Evolutionary conservation across 768 basidiomycete genomes (phyloP).

Genomic region (Baorangia bicolor): DNA sequence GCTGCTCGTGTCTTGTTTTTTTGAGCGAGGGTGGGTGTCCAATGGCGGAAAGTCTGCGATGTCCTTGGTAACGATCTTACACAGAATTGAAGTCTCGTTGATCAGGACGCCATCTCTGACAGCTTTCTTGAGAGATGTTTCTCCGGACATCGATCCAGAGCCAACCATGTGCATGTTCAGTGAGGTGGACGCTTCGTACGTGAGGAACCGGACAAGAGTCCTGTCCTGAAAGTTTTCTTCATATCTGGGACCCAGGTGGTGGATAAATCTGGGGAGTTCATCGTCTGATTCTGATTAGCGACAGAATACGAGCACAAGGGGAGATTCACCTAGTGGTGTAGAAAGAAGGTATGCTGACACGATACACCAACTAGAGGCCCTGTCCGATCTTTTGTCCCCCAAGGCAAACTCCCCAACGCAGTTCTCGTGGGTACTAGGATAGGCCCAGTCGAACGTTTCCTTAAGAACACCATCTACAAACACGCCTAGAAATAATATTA

Average conservation of each 20-base stretch:
- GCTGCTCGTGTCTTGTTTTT: background rate
- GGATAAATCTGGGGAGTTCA: constrained; percentile 69
- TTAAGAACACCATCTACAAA: constrained; percentile 72
- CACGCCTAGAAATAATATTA: constrained; percentile 45
- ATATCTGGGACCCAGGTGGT: constrained; percentile 82
- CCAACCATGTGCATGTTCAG: constrained; percentile 74
- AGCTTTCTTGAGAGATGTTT: constrained; percentile 37
- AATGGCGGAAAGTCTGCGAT: constrained; percentile 13
- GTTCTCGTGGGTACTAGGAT: constrained; percentile 51
- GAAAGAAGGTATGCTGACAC: constrained; percentile 65
- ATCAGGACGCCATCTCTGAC: constrained; percentile 43
- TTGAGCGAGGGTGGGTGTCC: background rate
- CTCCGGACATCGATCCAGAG: constrained; percentile 42
- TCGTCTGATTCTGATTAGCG: constrained; percentile 46
- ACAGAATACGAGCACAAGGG: background rate
- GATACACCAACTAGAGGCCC: constrained; percentile 55
- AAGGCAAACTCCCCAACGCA: constrained; percentile 45
- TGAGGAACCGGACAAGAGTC: constrained; percentile 68
- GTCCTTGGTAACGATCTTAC: constrained; percentile 36
- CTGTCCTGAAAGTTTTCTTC: constrained; percentile 73
- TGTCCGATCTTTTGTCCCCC: constrained; percentile 49
- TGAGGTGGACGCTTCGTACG: constrained; percentile 82
- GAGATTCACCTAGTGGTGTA: constrained; percentile 50
- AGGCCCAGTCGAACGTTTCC: constrained; percentile 61
- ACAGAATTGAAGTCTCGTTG: constrained; percentile 40